Evolutionary conservation across 1,284 basidiomycete species (phyloP), one percentile per base, ranked within the genome.

Genomic region (Meira nashicola): DNA sequence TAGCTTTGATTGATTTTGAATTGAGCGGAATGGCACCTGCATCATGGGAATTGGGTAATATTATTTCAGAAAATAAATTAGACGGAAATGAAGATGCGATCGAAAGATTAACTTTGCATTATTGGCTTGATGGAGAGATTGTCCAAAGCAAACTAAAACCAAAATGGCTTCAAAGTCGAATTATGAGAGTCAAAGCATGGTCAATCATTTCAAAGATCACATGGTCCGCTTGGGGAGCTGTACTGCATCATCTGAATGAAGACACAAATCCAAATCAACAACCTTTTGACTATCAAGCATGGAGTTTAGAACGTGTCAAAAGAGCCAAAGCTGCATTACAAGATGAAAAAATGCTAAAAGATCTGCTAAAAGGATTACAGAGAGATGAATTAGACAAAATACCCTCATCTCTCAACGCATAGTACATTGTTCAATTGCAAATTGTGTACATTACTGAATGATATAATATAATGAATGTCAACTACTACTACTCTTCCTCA

Each of bases 181-280:
- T 41, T 4, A 53, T 41, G 5, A n/a, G 39, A 25, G 50, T 39
- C 23, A 41, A 53, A 33, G 14, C 28, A 12, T 53, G 11, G 21
- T 53, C 50, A 14, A 39, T 53, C 37, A 25, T 53, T 5, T 53
- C 50, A 23, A 53, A 53, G 28, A 17, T 53, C 17, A 53, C 50
- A 4, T 53, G 50, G 50, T 17, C 50, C 5, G 50, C 50, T 23
- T 53, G 50, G 50, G 50, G 50, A n/a, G 50, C 50, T 4, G 38
- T 53, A 7, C n/a, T 53, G 23, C 28, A 53, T 25, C 50, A 39
- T 23, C 28, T 39, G 2, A 19, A 41, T 33, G 4, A 17, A 25
- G 4, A 25, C 43, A 25, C n/a, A n/a, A n/a, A n/a, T n/a, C n/a
- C n/a, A n/a, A 37, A n/a, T 17, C 2, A 19, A 53, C 14, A 38